Percentiles rank a stretch among this genome's conserved stretches.
phyloP scores from a whole-genome alignment of 805 yeast genomes.

The Starmerella cellae region DNA sequence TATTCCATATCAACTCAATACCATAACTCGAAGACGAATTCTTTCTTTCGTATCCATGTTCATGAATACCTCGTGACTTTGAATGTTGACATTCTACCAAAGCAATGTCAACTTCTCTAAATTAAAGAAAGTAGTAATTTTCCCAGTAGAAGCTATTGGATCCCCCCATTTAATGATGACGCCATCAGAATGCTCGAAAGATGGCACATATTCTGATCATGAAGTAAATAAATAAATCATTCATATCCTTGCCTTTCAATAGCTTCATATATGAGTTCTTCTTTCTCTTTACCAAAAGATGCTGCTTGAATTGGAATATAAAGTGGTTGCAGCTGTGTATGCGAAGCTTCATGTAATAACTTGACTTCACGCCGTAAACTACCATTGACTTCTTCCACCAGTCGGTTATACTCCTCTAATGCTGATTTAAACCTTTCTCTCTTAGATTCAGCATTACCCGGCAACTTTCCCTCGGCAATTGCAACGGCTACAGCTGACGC shows the following conservation, averaged over 20 bases:
- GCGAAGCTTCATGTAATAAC: conserved; percentile 38
- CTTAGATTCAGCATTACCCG: conserved; percentile 18
- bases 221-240: no score
- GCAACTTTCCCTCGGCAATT: conserved; percentile 22
- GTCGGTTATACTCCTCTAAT: conserved; percentile 38
- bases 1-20: no score
- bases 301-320: conserved; percentile 59
- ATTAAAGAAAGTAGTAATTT: no score
- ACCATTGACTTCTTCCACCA: conserved; percentile 46
- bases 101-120: no score
- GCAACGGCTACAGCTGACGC: conserved; percentile 23
- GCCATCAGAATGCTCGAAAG: no score
- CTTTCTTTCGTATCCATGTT: no score
- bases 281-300: conserved; percentile 46
- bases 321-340: conserved; percentile 48
- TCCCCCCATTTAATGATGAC: no score
- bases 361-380: conserved; percentile 54
- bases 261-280: conserved; percentile 28
- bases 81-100: no score
- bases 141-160: no score
- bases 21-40: no score
- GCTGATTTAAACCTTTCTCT: conserved; percentile 34
- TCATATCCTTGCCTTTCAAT: conserved; percentile 14
- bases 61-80: no score
- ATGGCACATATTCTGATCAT: no score